Percentiles rank a stretch among this genome's conserved stretches.
phyloP scores from a whole-genome alignment of 2,329 filamentous ascomycete genomes.

The Gremmenia infestans region DNA sequence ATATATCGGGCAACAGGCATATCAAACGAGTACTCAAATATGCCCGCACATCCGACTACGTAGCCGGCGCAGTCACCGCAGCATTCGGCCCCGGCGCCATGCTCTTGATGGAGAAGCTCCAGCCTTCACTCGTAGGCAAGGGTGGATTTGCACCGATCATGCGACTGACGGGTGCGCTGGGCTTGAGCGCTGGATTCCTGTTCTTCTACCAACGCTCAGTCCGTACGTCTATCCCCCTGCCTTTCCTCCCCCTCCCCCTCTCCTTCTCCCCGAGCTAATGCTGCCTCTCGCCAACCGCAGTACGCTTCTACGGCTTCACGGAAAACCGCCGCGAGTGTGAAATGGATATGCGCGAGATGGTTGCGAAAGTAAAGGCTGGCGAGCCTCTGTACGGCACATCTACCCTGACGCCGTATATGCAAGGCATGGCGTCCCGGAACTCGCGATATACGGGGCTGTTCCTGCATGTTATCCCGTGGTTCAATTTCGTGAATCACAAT shows the following conservation, averaged over 20 bases:
- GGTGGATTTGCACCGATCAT: conserved; percentile 79
- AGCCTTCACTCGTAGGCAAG: conserved; percentile 78
- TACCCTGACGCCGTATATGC: conserved; percentile 77
- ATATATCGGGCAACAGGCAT: conserved; percentile 55
- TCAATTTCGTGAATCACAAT: conserved; percentile 96
- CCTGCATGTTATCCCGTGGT: conserved; percentile 84
- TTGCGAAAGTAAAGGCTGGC: conserved; percentile 88
- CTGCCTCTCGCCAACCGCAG: conserved; percentile 39
- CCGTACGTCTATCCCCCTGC: conserved; percentile 53
- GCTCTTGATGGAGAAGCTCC: conserved; percentile 73
- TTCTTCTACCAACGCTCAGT: conserved; percentile 80
- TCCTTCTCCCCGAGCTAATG: neutral
- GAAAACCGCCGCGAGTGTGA: conserved; percentile 91
- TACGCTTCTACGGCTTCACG: conserved; percentile 90
- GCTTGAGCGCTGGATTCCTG: conserved; percentile 70
- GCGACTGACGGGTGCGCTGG: conserved; percentile 71
- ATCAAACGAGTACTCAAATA: conserved; percentile 86
- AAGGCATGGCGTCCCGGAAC: conserved; percentile 88
- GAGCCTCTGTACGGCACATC: conserved; percentile 84
- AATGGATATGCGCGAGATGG: conserved; percentile 98
- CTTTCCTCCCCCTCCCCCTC: no score
- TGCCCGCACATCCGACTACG: conserved; percentile 80
- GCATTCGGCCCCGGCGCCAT: conserved; percentile 71
- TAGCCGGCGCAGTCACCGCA: conserved; percentile 61
- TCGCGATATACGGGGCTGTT: conserved; percentile 86